Evolutionary conservation across 169 alveolate species (phyloP), one percentile per base, ranked within the genome.

Genomic region (Plasmodium gonderi): DNA sequence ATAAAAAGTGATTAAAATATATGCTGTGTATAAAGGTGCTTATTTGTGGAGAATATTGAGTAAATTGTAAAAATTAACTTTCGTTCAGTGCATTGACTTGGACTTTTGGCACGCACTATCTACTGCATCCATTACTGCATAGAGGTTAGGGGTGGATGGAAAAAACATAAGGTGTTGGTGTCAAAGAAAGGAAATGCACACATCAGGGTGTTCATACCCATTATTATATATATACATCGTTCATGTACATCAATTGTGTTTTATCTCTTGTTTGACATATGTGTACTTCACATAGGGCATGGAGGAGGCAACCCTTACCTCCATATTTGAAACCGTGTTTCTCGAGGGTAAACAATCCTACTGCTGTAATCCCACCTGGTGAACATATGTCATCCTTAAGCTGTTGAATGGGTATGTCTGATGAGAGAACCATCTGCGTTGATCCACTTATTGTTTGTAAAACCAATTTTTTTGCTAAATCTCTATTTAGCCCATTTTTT

Each of bases 361-460:
- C 93, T 31, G 93, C 91, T 11, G 96, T 94, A 36, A 92, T 94
- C 20, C 97, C 97, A 12, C 96, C 96, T 2, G 97, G 97, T 6
- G 97, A 91, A 26, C 95, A 82, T 20, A 94, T 90, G 33, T 94
- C 92, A 17, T 95, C 97, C 40, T 91, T 94, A 65, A 95, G 74
- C 42, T 90, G 94, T 72, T 90, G 94, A 1, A 94, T 91, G 40
- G 95, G 96, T 3, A 23, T n/a, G 65, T 79, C 75, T 33, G 82
- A 87, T 8, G 33, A 23, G 23, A 60, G 23, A 38, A 80, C 94
- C 95, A 93, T 79, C 36, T 76, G 40, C 45, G 68, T 90, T 0
- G 96, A 64, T 5, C 96, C 96, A 33, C 14, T 26, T 23, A 93
- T 91, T 20, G 96, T 93, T 74, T 93, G 93, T 31, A 90, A 49